These are phyloP conservation scores for Naganishia vishniacii DNA, from an alignment of 768 basidiomycete species.

Conservation along the genomic window DNA sequence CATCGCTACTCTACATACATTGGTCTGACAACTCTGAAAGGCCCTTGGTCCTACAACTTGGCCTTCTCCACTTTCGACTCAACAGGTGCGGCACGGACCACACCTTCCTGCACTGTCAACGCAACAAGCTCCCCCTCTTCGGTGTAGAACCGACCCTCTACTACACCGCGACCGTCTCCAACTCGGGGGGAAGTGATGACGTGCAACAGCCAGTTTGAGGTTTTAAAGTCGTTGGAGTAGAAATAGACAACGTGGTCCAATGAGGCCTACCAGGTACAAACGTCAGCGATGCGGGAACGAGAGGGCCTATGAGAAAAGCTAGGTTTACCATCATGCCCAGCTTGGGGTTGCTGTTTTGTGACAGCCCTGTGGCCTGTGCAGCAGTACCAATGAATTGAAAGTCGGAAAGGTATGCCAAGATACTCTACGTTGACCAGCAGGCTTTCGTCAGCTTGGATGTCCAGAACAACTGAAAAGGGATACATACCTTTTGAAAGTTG, in stretches of 20 bases:
- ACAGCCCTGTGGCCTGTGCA: conserved; percentile 40
- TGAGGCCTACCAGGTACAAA: conserved; percentile 38
- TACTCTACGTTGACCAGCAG: conserved; percentile 30
- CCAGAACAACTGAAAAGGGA: background rate
- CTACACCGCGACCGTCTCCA: conserved; percentile 41
- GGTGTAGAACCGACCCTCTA: conserved; percentile 45
- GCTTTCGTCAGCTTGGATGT: background rate
- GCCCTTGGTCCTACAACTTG: conserved; percentile 31
- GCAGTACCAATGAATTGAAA: conserved; percentile 49
- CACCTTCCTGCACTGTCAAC: conserved; percentile 48
- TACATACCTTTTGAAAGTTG: conserved; percentile 26
- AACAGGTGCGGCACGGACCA: conserved; percentile 56
- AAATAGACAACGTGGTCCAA: conserved; percentile 47
- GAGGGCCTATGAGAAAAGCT: too few relatives aligned
- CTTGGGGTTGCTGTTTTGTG: conserved; percentile 34
- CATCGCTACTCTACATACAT: too few relatives aligned
- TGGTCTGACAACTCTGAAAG: too few relatives aligned
- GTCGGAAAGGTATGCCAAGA: conserved; percentile 48
- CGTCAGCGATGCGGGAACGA: too few relatives aligned
- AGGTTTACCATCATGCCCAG: conserved; percentile 43
- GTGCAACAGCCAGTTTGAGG: conserved; percentile 42
- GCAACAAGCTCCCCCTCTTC: conserved; percentile 42
- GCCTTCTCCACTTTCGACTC: conserved; percentile 61
- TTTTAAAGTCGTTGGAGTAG: conserved; percentile 41
- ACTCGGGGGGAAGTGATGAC: conserved; percentile 44